These are phyloP conservation scores for Sporothrix sp. DNA, from an alignment of 2,329 filamentous ascomycete species.

Conservation along the genomic window DNA sequence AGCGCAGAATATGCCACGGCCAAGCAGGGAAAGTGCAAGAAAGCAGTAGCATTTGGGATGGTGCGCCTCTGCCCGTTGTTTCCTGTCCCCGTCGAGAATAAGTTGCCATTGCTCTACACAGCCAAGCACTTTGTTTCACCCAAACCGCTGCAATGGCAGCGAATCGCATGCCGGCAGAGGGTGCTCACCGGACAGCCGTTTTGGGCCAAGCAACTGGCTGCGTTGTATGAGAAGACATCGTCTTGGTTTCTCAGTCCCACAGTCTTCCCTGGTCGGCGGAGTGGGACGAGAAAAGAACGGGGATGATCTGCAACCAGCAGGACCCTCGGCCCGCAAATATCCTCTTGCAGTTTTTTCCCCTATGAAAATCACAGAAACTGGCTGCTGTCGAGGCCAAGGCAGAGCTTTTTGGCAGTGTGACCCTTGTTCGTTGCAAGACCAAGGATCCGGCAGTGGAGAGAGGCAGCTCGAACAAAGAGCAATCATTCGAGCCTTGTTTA, in stretches of 20 bases:
- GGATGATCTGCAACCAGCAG: constrained; percentile 1
- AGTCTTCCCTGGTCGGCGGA: neutral
- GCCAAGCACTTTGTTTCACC: neutral
- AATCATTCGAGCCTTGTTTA: no score
- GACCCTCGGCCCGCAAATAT: no score
- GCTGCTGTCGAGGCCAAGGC: no score
- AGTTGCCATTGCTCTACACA: no score
- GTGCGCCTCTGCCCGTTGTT: neutral
- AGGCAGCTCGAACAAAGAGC: no score
- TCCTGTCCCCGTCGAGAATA: neutral
- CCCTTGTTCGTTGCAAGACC: no score
- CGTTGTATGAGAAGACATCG: no score
- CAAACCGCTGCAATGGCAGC: neutral
- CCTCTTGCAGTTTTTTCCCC: no score
- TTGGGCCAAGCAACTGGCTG: neutral
- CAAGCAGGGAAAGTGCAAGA: neutral
- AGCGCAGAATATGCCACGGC: neutral
- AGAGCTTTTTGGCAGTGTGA: no score
- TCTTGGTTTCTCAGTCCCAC: no score
- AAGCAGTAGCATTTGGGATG: neutral
- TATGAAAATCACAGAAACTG: no score
- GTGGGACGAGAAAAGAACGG: neutral
- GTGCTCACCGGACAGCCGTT: neutral
- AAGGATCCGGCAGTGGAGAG: no score
- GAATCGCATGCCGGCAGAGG: neutral